These are phyloP conservation scores for Populus alba DNA, from an alignment of 345 rosid species.

Conservation along the genomic window DNA sequence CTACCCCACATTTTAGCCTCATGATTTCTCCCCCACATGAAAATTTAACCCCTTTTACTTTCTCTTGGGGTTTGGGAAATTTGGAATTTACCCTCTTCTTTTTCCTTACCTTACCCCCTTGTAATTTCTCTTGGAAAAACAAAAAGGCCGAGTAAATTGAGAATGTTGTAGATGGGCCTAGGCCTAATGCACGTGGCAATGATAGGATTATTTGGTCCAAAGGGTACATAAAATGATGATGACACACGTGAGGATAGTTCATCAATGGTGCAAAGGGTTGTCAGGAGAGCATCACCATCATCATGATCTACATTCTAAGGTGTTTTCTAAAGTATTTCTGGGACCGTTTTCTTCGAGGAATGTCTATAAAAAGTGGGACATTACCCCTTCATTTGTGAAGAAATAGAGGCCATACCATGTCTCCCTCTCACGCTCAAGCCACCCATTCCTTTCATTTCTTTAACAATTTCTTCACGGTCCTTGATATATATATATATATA, in stretches of 20 bases:
- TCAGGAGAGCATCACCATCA: background rate
- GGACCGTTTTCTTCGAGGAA: constrained; percentile 37
- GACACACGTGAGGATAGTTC: constrained; percentile 58
- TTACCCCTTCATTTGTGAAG: constrained; percentile 28
- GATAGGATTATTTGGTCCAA: constrained; percentile 50
- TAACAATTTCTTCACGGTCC: background rate
- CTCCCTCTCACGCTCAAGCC: constrained; percentile 23
- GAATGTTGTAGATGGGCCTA: constrained; percentile 18
- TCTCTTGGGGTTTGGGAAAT: background rate
- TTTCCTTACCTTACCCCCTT: background rate
- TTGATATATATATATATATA: background rate
- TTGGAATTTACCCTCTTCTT: background rate
- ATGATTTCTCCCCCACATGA: background rate
- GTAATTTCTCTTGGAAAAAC: background rate
- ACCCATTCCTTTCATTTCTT: background rate
- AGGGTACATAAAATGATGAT: constrained; percentile 43
- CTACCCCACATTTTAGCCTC: background rate
- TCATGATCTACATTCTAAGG: background rate
- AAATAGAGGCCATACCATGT: constrained; percentile 20
- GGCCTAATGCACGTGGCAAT: constrained; percentile 36
- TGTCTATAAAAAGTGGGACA: constrained; percentile 44
- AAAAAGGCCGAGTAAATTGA: background rate
- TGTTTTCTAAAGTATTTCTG: constrained; percentile 28
- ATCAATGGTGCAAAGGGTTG: constrained; percentile 9
- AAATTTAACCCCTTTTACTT: background rate